A percentile compares a stretch with the other conserved stretches of the same genome.
Conservation (phyloP, 2,329 filamentous ascomycete genomes). For the Fusarium vanettenii region DNA sequence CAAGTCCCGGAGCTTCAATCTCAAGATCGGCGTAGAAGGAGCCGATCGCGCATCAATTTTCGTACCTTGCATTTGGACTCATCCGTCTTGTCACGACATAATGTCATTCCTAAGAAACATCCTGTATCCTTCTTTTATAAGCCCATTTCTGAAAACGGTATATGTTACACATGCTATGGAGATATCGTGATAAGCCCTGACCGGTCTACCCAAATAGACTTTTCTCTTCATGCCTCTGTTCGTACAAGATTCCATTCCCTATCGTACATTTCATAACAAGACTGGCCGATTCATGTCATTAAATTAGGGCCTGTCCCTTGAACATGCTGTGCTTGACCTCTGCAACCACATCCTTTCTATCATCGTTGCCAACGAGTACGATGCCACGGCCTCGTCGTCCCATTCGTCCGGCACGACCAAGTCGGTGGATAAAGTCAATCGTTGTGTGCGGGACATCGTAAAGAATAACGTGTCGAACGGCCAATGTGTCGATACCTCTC, state of each 20-base stretch:
- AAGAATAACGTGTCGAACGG: constrained; percentile 89
- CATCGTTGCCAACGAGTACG: constrained; percentile 89
- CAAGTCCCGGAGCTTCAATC: constrained; percentile 1
- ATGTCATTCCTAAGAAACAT: background rate
- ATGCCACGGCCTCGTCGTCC: constrained; percentile 88
- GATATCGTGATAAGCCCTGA: constrained; percentile 20
- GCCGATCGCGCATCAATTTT: background rate
- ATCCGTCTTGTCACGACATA: background rate
- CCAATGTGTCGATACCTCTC: constrained; percentile 91
- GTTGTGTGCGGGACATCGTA: constrained; percentile 99
- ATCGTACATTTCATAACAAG: constrained; percentile 37
- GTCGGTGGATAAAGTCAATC: constrained; percentile 97
- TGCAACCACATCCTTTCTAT: constrained; percentile 88
- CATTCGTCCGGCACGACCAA: constrained; percentile 93
- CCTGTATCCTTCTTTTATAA: background rate
- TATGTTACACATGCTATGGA: constrained; percentile 16
- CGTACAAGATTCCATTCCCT: constrained; percentile 27
- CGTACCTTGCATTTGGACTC: background rate
- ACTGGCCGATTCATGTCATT: constrained; percentile 33
- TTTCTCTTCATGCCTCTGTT: constrained; percentile 12
- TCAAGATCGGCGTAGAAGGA: constrained; percentile 5
- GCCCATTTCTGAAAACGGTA: background rate
- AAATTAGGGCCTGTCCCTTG: constrained; percentile 82
- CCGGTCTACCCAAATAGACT: constrained; percentile 10
- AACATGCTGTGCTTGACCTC: constrained; percentile 94